phyloP scores from a whole-genome alignment of 345 rosid species.

The Eucalyptus sp. region DNA sequence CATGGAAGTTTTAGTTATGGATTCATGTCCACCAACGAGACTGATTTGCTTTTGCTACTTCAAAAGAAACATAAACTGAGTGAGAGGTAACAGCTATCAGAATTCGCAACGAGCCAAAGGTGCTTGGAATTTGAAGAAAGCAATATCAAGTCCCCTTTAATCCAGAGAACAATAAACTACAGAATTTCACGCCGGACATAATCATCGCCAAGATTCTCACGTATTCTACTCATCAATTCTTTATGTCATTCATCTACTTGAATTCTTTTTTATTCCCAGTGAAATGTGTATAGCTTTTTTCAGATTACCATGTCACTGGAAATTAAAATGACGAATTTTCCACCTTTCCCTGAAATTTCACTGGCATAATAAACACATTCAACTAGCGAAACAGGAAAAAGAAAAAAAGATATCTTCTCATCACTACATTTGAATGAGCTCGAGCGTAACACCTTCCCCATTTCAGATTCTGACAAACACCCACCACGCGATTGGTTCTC shows the following conservation, averaged over 20 bases:
- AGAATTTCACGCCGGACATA: background rate
- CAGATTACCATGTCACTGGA: background rate
- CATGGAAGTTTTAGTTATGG: background rate
- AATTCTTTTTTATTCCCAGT: background rate
- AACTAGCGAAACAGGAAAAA: background rate
- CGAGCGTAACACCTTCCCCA: background rate
- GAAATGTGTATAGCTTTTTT: background rate
- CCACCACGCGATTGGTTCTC: background rate
- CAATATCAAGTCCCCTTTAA: background rate
- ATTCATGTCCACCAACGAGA: background rate
- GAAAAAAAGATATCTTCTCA: background rate
- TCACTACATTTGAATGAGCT: background rate
- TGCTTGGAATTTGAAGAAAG: background rate
- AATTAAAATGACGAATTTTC: background rate
- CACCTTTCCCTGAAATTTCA: background rate
- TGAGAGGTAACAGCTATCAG: background rate
- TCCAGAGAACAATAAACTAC: background rate
- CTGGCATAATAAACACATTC: background rate
- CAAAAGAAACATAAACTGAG: background rate
- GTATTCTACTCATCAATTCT: background rate
- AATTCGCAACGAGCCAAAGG: background rate
- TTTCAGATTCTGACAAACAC: background rate
- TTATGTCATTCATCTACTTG: background rate
- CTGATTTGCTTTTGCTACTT: background rate
- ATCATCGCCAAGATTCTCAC: background rate